phyloP scores from a whole-genome alignment of 257 asterid genomes.

The Knoxia roxburghii region DNA sequence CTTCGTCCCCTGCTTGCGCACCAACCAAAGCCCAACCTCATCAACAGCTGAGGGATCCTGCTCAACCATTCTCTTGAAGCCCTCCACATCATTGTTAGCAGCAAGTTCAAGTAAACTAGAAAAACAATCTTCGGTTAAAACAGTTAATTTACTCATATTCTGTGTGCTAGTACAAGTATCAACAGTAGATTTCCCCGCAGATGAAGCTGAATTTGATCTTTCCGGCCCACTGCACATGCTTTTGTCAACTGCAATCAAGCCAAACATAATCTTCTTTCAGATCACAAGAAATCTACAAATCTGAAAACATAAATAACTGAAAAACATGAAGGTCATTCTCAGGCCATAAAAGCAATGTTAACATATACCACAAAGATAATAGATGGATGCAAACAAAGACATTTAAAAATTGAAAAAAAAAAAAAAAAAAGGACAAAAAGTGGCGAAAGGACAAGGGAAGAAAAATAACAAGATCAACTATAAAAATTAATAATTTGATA shows the following conservation, averaged over 20 bases:
- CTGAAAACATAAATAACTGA: not conserved
- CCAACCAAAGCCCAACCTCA: conserved; percentile 73
- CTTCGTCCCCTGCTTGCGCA: conserved; percentile 63
- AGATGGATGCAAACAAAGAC: too few species aligned
- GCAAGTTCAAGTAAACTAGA: conserved; percentile 82
- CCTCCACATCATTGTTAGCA: conserved; percentile 68
- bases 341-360: not conserved
- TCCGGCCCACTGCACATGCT: conserved; percentile 55
- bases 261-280: conserved; percentile 8
- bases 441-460: too few species aligned
- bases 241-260: conserved; percentile 42
- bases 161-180: conserved; percentile 27
- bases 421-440: too few species aligned
- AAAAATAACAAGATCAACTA: not conserved
- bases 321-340: not conserved
- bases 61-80: conserved; percentile 63
- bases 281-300: not conserved
- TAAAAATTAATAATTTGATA: not conserved
- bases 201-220: conserved; percentile 25
- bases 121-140: conserved; percentile 63
- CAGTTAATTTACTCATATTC: conserved; percentile 39
- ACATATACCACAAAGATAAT: too few species aligned
- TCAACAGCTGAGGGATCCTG: conserved; percentile 68
- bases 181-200: conserved; percentile 19
- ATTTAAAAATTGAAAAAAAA: too few species aligned